Conservation (phyloP, 805 yeast genomes). For the Lipomyces oligophaga region DNA sequence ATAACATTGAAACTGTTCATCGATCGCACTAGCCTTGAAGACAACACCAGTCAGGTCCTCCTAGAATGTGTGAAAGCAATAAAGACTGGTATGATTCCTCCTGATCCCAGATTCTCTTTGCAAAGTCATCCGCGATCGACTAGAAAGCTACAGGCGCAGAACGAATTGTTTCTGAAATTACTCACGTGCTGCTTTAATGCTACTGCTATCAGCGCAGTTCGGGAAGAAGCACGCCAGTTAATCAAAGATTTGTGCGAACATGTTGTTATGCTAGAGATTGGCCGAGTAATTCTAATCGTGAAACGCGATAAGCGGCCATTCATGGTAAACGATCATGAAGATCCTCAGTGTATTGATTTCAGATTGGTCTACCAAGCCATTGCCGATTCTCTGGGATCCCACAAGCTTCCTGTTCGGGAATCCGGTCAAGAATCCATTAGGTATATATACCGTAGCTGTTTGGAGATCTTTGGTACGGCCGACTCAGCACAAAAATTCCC, state of each 20-base stretch:
- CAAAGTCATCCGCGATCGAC: conserved; percentile 19
- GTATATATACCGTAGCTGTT: conserved; percentile 57
- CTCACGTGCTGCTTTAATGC: conserved; percentile 54
- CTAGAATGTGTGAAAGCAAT: conserved; percentile 22
- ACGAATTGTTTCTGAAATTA: conserved; percentile 59
- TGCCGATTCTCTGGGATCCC: conserved; percentile 73
- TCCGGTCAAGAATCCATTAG: conserved; percentile 68
- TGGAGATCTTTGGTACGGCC: conserved; percentile 60
- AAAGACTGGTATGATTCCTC: conserved; percentile 24
- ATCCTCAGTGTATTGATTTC: conserved; percentile 64
- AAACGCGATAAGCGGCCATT: conserved; percentile 57
- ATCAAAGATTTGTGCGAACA: conserved; percentile 71
- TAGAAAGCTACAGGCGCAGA: conserved; percentile 42
- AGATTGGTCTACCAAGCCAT: conserved; percentile 70
- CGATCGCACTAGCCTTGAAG: conserved; percentile 39
- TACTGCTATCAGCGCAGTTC: conserved; percentile 66
- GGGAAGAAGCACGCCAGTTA: conserved; percentile 60
- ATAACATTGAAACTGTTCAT: conserved; percentile 65
- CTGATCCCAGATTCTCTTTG: conserved; percentile 23
- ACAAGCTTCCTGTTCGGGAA: conserved; percentile 62
- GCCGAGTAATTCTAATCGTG: conserved; percentile 65
- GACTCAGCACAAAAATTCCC: conserved; percentile 70
- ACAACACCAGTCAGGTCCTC: conserved; percentile 14
- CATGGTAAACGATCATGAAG: conserved; percentile 75
- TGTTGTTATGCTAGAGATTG: conserved; percentile 70